Conservation (phyloP, 2,329 filamentous ascomycete genomes). For the Fusarium hostae region DNA sequence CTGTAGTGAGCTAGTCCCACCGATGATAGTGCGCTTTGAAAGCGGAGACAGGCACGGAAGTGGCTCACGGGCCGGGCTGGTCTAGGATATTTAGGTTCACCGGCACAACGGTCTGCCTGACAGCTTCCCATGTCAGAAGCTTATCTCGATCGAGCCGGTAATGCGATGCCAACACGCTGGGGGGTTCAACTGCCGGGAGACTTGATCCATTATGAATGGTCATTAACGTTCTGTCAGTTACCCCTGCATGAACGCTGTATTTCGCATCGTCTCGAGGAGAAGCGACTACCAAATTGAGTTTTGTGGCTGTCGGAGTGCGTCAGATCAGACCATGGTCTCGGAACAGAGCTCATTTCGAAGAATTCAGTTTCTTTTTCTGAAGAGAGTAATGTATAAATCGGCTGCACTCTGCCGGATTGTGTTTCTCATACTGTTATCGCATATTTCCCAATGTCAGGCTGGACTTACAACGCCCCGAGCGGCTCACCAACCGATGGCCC, state of each 20-base stretch:
- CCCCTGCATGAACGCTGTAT: constrained; percentile 1
- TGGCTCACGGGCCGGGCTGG: background rate
- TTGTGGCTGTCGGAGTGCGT: background rate
- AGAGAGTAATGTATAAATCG: background rate
- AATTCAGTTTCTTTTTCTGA: background rate
- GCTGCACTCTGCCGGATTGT: background rate
- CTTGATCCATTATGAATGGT: background rate
- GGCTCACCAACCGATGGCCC: constrained; percentile 23
- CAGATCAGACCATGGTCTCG: background rate
- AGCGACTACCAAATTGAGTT: constrained; percentile 2
- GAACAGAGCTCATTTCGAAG: background rate
- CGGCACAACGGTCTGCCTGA: background rate
- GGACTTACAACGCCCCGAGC: constrained; percentile 24
- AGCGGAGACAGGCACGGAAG: background rate
- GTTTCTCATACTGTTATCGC: background rate
- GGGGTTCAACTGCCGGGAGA: background rate
- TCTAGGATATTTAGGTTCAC: background rate
- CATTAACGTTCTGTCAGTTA: background rate
- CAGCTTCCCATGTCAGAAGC: background rate
- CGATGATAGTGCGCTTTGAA: background rate
- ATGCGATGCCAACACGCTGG: background rate
- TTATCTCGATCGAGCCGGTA: background rate
- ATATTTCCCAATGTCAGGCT: constrained; percentile 21
- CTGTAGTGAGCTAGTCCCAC: background rate
- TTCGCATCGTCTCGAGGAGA: background rate